A percentile compares a stretch with the other conserved stretches of the same genome.
Conservation (phyloP, 495 filamentous ascomycete genomes). For the Talaromyces proteolyticus region DNA sequence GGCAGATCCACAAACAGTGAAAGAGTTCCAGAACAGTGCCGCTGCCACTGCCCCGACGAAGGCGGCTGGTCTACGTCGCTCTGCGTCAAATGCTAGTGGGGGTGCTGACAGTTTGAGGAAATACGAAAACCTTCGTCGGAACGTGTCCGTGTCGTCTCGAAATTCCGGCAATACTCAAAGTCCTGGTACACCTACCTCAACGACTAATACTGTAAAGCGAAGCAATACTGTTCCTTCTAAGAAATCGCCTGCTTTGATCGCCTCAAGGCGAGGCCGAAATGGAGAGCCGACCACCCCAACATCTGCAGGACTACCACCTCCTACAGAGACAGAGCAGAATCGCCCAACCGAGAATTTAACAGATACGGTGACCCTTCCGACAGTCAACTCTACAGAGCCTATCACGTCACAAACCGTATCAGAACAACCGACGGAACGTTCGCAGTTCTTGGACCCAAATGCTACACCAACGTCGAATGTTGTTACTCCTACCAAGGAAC, state of each 20-base stretch:
- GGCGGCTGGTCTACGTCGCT: conserved; percentile 58
- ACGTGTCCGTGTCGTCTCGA: conserved; percentile 70
- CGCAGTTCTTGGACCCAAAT: conserved; percentile 18
- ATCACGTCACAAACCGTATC: conserved; percentile 31
- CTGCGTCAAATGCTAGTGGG: conserved; percentile 80
- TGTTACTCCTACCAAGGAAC: conserved; percentile 63
- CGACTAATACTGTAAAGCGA: conserved; percentile 64
- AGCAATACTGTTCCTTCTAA: conserved; percentile 97
- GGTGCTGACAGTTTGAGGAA: conserved; percentile 81
- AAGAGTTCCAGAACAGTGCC: conserved; percentile 66
- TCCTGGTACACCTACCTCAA: conserved; percentile 62
- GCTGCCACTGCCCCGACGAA: conserved; percentile 48
- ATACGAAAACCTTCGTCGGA: conserved; percentile 65
- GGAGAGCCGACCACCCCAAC: conserved; percentile 24
- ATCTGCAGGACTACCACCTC: conserved; percentile 22
- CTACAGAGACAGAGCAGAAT: conserved; percentile 15
- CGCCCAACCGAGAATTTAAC: conserved; percentile 17
- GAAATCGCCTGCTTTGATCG: conserved; percentile 66
- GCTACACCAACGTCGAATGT: conserved; percentile 28
- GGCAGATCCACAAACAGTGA: conserved; percentile 80
- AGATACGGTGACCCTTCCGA: conserved; percentile 13
- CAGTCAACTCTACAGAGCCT: no score
- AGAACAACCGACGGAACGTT: conserved; percentile 11
- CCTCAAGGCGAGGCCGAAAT: conserved; percentile 47
- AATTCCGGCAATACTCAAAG: conserved; percentile 65